These are phyloP conservation scores for Penicillium antarcticum DNA, from an alignment of 495 filamentous ascomycete genomes.

Conservation along the genomic window DNA sequence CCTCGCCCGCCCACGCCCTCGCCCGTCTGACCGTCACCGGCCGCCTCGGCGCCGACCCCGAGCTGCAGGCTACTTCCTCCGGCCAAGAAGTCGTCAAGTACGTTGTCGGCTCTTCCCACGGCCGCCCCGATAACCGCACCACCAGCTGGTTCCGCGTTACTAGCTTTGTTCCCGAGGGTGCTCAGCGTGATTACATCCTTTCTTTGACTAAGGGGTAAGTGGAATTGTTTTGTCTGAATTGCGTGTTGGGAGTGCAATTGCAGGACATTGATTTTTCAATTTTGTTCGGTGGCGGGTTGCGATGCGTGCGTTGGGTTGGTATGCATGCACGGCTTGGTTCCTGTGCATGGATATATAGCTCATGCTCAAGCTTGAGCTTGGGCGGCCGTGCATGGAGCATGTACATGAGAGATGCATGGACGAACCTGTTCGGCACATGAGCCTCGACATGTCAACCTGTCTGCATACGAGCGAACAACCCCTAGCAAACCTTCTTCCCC, in stretches of 20 bases:
- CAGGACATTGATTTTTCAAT: background rate
- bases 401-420: too few relatives aligned
- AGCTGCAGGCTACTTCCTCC: constrained; percentile 60
- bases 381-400: background rate
- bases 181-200: constrained; percentile 60
- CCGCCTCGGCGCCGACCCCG: constrained; percentile 67
- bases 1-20: constrained; percentile 41
- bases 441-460: too few relatives aligned
- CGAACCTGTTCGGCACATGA: too few relatives aligned
- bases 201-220: constrained; percentile 78
- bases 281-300: background rate
- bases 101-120: constrained; percentile 56
- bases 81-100: constrained; percentile 69
- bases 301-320: too few relatives aligned
- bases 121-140: constrained; percentile 55
- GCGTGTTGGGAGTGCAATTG: background rate
- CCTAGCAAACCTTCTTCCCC: too few relatives aligned
- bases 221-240: background rate
- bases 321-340: too few relatives aligned
- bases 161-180: constrained; percentile 59
- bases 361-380: background rate
- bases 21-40: constrained; percentile 72
- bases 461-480: too few relatives aligned
- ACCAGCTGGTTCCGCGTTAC: constrained; percentile 77
- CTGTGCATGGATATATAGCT: background rate